Evolutionary conservation across 1,139 yeast species (phyloP).

Genomic region (Candida dubliniensis): DNA sequence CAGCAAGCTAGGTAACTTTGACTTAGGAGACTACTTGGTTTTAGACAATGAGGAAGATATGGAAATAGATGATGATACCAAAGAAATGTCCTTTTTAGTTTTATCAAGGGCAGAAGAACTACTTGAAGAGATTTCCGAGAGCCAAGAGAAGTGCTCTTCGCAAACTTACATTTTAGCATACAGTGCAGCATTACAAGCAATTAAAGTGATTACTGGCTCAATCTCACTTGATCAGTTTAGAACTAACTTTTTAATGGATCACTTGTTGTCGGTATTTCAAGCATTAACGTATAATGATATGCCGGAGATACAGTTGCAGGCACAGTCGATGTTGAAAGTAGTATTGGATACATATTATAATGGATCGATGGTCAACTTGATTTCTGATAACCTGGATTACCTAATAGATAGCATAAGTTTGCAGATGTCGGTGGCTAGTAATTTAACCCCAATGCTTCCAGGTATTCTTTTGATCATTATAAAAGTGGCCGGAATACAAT

Average conservation of each 20-base stretch:
- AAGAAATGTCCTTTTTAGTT: constrained; percentile 23
- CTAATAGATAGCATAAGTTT: constrained; percentile 73
- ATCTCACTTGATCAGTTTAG: constrained; percentile 30
- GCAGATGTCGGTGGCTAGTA: constrained; percentile 61
- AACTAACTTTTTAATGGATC: constrained; percentile 32
- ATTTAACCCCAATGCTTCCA: constrained; percentile 71
- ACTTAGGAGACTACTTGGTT: constrained; percentile 27
- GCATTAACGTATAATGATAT: constrained; percentile 31
- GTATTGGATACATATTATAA: constrained; percentile 58
- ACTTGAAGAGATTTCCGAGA: constrained; percentile 17
- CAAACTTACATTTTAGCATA: constrained; percentile 18
- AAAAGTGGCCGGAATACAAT: constrained; percentile 64
- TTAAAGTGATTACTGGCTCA: constrained; percentile 26
- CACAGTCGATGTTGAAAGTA: constrained; percentile 23
- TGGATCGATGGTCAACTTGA: constrained; percentile 54
- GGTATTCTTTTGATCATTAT: constrained; percentile 67
- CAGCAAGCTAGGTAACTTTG: constrained; percentile 16
- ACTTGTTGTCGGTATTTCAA: constrained; percentile 36
- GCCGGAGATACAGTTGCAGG: constrained; percentile 33
- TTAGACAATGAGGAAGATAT: constrained; percentile 18
- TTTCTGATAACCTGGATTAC: constrained; percentile 75
- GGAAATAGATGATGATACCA: constrained; percentile 9
- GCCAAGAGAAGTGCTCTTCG: constrained; percentile 7
- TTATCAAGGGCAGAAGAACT: constrained; percentile 29
- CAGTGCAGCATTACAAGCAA: constrained; percentile 32